Evolutionary conservation across 1,284 basidiomycete genomes (phyloP), one percentile per base, ranked within the genome.

Genomic region (Fistulinella cinereoalba): DNA sequence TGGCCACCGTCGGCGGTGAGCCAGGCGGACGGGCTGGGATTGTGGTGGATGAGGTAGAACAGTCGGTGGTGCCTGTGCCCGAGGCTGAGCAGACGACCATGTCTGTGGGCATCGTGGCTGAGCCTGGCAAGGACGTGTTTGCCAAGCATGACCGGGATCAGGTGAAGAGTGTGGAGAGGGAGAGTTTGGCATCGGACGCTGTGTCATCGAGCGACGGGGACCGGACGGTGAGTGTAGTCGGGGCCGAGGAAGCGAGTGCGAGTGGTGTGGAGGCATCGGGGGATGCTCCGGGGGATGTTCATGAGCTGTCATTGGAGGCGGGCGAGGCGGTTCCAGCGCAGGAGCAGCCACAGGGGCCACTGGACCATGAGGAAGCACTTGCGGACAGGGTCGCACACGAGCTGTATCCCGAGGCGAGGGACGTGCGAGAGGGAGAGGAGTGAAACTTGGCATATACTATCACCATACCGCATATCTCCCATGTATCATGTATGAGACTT

Each of bases 41-140:
- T 22, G 72, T 78, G 4, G 71, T 79, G 8, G 70, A 75, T 24
- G 71, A 74, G 36, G 59, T 41, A 3, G 50, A 61, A n/a, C n/a
- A n/a, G n/a, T n/a, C n/a, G 41, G 50, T 21, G 2, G 24, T 15
- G 0, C 22, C 27, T 12, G 55, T 21, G 2, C 43, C 37, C 21
- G 56, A 68, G 21, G 60, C 54, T 42, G 60, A 66, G 32, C 61
- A 66, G 33, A 81, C 79, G 3, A 65, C 66, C 0, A 58, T 77
- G 9, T 66, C 72, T 8, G 64, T 72, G 19, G 77, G 73, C 24
- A 75, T 78, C 53, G 68, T 77, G 49, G 72, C 82, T 0, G 83
- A 86, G 55, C 86, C 86, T 4, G 85, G 85, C 0, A 72, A 67
- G 10, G 80, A 88, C 56, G 71, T 88, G 46, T 88, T 89, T 58